These are phyloP conservation scores for Eimeria brunetti DNA, from an alignment of 169 alveolate genomes.

Conservation along the genomic window DNA sequence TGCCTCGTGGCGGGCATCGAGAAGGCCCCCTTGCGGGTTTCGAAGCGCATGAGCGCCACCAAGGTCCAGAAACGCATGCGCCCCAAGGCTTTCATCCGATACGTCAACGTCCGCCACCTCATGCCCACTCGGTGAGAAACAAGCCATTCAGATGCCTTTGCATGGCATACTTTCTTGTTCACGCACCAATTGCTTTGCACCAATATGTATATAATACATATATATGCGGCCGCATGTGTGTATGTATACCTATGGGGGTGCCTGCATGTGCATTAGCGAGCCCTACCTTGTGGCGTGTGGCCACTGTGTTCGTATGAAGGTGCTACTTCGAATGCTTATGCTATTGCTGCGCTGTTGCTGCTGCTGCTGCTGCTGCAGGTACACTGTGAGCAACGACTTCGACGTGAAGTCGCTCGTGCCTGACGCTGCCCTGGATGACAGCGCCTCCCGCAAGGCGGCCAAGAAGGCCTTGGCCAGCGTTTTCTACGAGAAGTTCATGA, in stretches of 20 bases:
- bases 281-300: neutral
- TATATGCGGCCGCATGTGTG: neutral
- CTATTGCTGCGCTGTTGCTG: neutral
- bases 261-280: neutral
- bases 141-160: too few species aligned
- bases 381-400: constrained; percentile 75
- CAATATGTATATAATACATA: too few species aligned
- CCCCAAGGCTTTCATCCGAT: constrained; percentile 97
- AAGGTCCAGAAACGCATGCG: constrained; percentile 95
- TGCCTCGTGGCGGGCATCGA: constrained; percentile 98
- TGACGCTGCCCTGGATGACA: constrained; percentile 72
- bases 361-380: constrained; percentile 9
- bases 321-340: neutral
- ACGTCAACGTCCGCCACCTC: constrained; percentile 98
- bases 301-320: neutral
- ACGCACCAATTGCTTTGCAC: too few species aligned
- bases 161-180: too few species aligned
- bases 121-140: constrained; percentile 98
- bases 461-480: constrained; percentile 77
- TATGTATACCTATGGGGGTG: neutral
- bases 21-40: constrained; percentile 97
- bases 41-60: constrained; percentile 95
- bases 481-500: constrained; percentile 82
- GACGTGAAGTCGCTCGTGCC: constrained; percentile 82
- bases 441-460: constrained; percentile 77